Base-by-base conservation (phyloP, 2,329 filamentous ascomycete genomes). In the Pyricularia sp. region DNA sequence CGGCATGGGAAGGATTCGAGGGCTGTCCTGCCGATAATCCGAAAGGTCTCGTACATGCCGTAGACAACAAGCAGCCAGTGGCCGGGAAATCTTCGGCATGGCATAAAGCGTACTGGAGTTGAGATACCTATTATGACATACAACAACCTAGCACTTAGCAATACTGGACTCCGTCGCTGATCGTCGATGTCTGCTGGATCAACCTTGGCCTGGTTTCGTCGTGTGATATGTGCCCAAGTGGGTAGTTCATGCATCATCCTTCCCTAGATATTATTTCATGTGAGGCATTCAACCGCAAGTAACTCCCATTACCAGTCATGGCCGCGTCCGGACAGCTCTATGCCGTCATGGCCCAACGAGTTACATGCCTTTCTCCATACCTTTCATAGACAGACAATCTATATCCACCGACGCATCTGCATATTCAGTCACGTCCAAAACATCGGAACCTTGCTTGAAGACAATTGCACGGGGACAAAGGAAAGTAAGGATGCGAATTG, bases 1-100 rank as follows among this genome's bases (percentile, higher is more conserved):
- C 88, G 14, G 81, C 83, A 63, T 90, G 87, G 87, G 87, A 90
- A 77, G 81, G 73, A 17, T 61, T 68, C 42, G 14, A 71, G 68
- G 31, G 68, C 69, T 67, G 66, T 30, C 66, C 66, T 25, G 69
- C 70, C 26, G 77, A 70, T 25, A 65, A 36, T 17, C n/a, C 28
- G 26, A 50, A 50, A 50, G 42, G 42, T 11, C 42, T n/a, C 20
- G 42, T n/a, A 20, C 42, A 50, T 7, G 7, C 42, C n/a, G 20
- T 20, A n/a, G 42, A 50, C 17, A n/a, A n/a, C 17, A 50, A 50
- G 20, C 17, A n/a, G 42, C 20, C 42, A 20, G 17, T n/a, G 20
- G 42, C 9, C 42, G 20, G 42, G 42, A 50, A 50, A 50, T 5
- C 42, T 50, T 50, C 42, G 20, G 17, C 42, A n/a, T 50, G 42